Evolutionary conservation across 164 flowering plant genomes (phyloP).

Genomic region (Pachysandra terminalis): DNA sequence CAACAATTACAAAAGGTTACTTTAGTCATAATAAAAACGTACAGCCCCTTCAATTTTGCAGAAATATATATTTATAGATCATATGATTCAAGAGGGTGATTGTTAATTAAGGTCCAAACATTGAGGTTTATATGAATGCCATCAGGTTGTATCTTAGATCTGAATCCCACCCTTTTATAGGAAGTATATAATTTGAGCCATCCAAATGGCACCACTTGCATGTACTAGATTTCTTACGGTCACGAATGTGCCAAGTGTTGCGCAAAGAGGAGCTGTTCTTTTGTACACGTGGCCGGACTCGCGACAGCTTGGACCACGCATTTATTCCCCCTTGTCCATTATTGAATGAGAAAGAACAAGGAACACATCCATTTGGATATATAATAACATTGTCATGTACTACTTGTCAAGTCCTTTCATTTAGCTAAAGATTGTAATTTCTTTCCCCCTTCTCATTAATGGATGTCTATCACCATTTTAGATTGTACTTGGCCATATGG

Average conservation of each 20-base stretch:
- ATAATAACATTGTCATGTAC: too few relatives aligned
- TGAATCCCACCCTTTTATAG: neutral
- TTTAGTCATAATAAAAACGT: too few relatives aligned
- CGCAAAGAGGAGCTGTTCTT: neutral
- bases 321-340: neutral
- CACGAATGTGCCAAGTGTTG: neutral
- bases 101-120: too few relatives aligned
- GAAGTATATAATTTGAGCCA: too few relatives aligned
- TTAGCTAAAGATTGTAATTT: too few relatives aligned
- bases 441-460: neutral
- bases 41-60: too few relatives aligned
- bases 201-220: neutral
- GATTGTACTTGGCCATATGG: neutral
- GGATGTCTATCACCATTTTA: neutral
- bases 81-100: slow-evolving; percentile 1
- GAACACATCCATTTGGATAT: neutral
- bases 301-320: neutral
- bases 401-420: too few relatives aligned
- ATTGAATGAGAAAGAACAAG: neutral
- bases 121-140: too few relatives aligned
- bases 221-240: neutral
- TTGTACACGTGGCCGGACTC: neutral
- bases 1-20: neutral
- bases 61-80: neutral
- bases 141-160: neutral